A percentile compares a stretch with the other conserved stretches of the same genome.
Evolutionary conservation across 208 protist species (phyloP).

Genomic region (Leishmania lainsoni): DNA sequence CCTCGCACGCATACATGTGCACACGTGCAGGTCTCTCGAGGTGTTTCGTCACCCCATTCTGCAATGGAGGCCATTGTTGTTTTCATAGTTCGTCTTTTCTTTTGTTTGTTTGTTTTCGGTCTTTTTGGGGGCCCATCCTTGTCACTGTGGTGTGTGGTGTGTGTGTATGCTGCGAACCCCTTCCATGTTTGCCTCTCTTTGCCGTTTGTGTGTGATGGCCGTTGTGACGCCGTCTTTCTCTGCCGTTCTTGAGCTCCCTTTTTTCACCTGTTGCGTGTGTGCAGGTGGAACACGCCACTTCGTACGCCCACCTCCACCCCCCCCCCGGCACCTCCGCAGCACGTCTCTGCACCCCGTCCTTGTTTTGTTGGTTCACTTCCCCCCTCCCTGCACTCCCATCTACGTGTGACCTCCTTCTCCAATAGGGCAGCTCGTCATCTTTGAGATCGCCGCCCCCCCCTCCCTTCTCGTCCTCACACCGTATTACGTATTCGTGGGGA

Average conservation of each 20-base stretch:
- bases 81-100: not conserved
- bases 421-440: not conserved
- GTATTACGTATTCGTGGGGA: not conserved
- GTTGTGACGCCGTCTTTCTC: not conserved
- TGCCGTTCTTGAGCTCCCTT: too few relatives aligned
- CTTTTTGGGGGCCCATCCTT: not conserved
- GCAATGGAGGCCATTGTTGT: not conserved
- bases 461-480: not conserved
- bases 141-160: not conserved
- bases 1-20: not conserved
- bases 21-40: not conserved
- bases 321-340: not conserved
- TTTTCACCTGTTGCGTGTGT: not conserved
- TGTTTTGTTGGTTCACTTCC: not conserved
- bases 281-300: not conserved
- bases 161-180: not conserved
- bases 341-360: not conserved
- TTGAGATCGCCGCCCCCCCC: too few relatives aligned
- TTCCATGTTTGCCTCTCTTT: too few relatives aligned
- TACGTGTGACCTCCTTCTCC: not conserved
- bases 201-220: too few relatives aligned
- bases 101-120: not conserved
- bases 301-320: not conserved
- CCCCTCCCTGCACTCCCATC: not conserved
- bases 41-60: not conserved